Evolutionary conservation across 73 alveolate species (phyloP).

Genomic region (Paramecium primaurelia): DNA sequence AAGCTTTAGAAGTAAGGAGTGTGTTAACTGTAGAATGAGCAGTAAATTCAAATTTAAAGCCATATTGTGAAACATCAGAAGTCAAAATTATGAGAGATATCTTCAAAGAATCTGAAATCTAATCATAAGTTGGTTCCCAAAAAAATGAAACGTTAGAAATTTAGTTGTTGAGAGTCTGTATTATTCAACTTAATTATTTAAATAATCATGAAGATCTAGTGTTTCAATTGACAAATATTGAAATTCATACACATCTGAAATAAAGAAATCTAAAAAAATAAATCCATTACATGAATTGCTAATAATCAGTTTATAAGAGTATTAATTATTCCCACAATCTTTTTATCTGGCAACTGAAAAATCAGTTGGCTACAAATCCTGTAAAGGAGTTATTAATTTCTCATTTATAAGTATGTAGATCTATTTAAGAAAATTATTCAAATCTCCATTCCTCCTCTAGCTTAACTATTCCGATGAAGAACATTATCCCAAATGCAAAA

Average conservation of each 20-base stretch:
- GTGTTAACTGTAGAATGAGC: background rate
- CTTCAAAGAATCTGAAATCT: background rate
- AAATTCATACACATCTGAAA: background rate
- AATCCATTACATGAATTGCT: background rate
- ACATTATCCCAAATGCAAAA: too few species aligned
- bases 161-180: background rate
- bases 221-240: background rate
- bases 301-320: background rate
- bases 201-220: background rate
- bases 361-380: background rate
- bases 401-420: background rate
- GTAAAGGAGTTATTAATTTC: background rate
- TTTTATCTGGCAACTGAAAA: background rate
- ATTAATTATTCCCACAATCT: background rate
- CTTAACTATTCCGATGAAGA: too few species aligned
- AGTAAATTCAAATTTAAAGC: background rate
- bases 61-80: background rate
- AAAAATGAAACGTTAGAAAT: background rate
- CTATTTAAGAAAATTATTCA: background rate
- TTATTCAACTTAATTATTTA: background rate
- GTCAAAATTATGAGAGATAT: background rate
- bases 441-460: too few species aligned
- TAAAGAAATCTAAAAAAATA: background rate
- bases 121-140: background rate
- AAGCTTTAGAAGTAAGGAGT: background rate